These are phyloP conservation scores for Harrya chromipes DNA, from an alignment of 768 basidiomycete genomes.

Conservation along the genomic window DNA sequence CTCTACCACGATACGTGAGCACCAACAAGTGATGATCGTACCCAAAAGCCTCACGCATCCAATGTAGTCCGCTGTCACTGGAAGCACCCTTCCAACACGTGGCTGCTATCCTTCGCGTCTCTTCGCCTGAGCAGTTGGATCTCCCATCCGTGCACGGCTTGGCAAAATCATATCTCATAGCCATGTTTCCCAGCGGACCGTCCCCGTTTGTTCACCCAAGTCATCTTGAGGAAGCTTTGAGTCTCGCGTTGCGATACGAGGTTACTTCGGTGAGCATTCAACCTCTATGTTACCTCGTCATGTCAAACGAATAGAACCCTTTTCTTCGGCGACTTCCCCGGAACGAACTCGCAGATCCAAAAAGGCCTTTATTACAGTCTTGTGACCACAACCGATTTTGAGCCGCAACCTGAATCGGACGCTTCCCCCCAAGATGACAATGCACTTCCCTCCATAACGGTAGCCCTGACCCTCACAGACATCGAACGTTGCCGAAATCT, in stretches of 20 bases:
- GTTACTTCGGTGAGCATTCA: slow-evolving; percentile 46
- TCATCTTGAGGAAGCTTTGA: slow-evolving; percentile 51
- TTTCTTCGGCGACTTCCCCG: not conserved
- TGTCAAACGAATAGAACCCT: not conserved
- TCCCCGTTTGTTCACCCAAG: slow-evolving; percentile 40
- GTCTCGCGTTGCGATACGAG: slow-evolving; percentile 46
- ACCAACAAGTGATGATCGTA: not conserved
- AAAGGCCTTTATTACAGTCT: slow-evolving; percentile 65
- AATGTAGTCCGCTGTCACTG: slow-evolving; percentile 46
- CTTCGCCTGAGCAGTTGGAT: slow-evolving; percentile 54
- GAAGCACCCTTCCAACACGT: slow-evolving; percentile 45
- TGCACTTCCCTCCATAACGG: not conserved
- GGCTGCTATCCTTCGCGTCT: slow-evolving; percentile 54
- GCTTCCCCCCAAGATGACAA: slow-evolving; percentile 5
- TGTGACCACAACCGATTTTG: slow-evolving; percentile 57
- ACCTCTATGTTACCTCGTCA: not conserved
- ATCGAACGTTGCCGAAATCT: slow-evolving; percentile 44
- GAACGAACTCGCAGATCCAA: slow-evolving; percentile 41
- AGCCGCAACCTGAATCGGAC: slow-evolving; percentile 32
- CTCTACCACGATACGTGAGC: slow-evolving; percentile 69
- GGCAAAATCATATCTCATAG: slow-evolving; percentile 41
- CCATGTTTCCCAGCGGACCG: slow-evolving; percentile 50
- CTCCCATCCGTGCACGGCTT: slow-evolving; percentile 50
- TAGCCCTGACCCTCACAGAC: slow-evolving; percentile 31
- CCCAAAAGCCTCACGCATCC: slow-evolving; percentile 1